phyloP scores from a whole-genome alignment of 2,329 filamentous ascomycete genomes.

The Fulvia fulva region DNA sequence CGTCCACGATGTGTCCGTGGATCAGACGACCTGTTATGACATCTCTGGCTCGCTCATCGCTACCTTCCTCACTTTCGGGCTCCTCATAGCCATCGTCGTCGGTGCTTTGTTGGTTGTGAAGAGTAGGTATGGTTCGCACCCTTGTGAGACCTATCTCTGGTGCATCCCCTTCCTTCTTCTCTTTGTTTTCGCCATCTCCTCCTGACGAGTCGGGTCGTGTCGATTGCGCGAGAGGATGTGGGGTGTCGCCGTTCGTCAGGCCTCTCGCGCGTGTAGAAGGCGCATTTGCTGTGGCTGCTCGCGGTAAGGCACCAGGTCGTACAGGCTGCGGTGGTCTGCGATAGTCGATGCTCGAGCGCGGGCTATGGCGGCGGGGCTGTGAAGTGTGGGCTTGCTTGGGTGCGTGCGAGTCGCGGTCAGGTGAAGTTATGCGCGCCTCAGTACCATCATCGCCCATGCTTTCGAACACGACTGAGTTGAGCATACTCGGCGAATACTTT shows the following conservation, averaged over 20 bases:
- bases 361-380: conserved; percentile 12
- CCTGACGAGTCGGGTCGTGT: conserved; percentile 28
- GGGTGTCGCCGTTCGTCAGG: conserved; percentile 24
- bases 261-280: conserved; percentile 19
- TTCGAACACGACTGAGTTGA: conserved; percentile 71
- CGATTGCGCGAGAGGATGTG: conserved; percentile 33
- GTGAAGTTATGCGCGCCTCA: conserved; percentile 20
- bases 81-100: conserved; percentile 35
- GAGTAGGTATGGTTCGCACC: conserved; percentile 25
- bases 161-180: not conserved
- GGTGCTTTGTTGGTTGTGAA: conserved; percentile 17
- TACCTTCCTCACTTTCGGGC: conserved; percentile 32
- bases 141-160: conserved; percentile 16
- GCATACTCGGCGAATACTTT: conserved; percentile 56
- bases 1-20: conserved; percentile 88
- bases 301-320: conserved; percentile 9
- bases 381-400: conserved; percentile 30
- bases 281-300: conserved; percentile 20
- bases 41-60: conserved; percentile 65
- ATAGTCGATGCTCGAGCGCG: conserved; percentile 15
- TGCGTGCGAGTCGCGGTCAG: conserved; percentile 9
- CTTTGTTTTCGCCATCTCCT: conserved; percentile 10
- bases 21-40: conserved; percentile 88
- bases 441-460: conserved; percentile 41
- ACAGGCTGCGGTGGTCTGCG: conserved; percentile 1